Evolutionary conservation across 2,329 filamentous ascomycete genomes (phyloP).

Genomic region (Ceratocystis alfenasii): DNA sequence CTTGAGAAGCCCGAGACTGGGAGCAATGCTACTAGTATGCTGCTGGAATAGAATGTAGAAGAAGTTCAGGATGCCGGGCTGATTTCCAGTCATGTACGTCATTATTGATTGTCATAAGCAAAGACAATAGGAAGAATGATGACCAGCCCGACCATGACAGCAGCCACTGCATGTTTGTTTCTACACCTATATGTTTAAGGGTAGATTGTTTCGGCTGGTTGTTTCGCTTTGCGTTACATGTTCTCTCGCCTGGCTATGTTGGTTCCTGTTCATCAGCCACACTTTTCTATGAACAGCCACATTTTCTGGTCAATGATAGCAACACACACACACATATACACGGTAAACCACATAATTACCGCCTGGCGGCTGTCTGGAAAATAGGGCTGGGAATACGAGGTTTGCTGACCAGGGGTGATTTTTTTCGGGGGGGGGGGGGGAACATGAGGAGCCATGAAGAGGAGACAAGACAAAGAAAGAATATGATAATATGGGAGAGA

Average conservation of each 20-base stretch:
- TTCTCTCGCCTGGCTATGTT: background rate
- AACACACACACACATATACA: background rate
- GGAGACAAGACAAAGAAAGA: background rate
- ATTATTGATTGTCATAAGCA: background rate
- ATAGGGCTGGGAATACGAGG: slow-evolving; percentile 21
- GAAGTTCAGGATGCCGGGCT: background rate
- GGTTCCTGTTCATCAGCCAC: background rate
- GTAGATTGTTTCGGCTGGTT: background rate
- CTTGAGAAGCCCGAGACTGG: background rate
- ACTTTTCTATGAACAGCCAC: background rate
- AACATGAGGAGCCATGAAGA: background rate
- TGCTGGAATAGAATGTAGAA: background rate
- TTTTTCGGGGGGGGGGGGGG: background rate
- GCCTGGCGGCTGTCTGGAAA: slow-evolving; percentile 9
- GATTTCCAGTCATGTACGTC: background rate
- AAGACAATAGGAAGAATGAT: background rate
- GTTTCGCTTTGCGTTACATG: background rate
- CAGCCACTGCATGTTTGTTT: slow-evolving; percentile 2
- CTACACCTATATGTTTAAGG: background rate
- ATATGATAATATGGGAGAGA: background rate
- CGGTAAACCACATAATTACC: background rate
- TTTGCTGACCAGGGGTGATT: slow-evolving; percentile 16
- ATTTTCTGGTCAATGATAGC: background rate
- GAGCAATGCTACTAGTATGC: background rate
- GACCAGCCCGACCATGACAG: background rate